Conservation (phyloP, 129 eudicot species). For the Cynara cardunculus region DNA sequence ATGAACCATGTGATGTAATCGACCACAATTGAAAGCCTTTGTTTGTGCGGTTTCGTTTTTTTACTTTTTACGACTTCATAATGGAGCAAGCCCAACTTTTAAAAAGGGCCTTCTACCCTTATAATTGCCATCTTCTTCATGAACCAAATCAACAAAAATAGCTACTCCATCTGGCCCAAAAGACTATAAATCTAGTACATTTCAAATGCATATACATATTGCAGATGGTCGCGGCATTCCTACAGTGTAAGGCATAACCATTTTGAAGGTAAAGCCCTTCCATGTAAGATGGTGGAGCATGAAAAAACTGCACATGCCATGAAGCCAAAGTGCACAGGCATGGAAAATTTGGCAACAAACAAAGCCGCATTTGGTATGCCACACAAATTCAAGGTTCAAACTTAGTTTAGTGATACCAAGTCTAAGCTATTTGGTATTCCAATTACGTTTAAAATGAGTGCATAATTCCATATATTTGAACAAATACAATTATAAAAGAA, state of each 20-base stretch:
- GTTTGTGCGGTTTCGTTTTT: neutral
- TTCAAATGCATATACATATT: neutral
- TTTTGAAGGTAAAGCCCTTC: neutral
- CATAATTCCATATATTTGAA: neutral
- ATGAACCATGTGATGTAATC: neutral
- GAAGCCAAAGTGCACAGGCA: neutral
- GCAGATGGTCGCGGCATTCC: neutral
- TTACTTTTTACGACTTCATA: neutral
- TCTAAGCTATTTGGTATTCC: neutral
- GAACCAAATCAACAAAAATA: neutral
- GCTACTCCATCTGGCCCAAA: neutral
- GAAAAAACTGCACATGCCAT: neutral
- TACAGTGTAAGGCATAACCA: neutral
- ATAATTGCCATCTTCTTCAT: neutral
- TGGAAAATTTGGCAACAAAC: neutral
- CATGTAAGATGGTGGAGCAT: neutral
- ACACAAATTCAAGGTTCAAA: neutral
- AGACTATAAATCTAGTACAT: neutral
- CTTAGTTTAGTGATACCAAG: neutral
- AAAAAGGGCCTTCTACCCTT: conserved; percentile 1
- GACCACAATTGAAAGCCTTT: neutral
- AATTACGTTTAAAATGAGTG: neutral
- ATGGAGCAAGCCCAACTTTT: neutral
- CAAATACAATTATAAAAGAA: neutral
- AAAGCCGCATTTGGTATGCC: neutral